Percentiles rank a stretch among this genome's conserved stretches.
Conservation (phyloP, 306 rosid genomes). For the Pyrus bretschneideri region DNA sequence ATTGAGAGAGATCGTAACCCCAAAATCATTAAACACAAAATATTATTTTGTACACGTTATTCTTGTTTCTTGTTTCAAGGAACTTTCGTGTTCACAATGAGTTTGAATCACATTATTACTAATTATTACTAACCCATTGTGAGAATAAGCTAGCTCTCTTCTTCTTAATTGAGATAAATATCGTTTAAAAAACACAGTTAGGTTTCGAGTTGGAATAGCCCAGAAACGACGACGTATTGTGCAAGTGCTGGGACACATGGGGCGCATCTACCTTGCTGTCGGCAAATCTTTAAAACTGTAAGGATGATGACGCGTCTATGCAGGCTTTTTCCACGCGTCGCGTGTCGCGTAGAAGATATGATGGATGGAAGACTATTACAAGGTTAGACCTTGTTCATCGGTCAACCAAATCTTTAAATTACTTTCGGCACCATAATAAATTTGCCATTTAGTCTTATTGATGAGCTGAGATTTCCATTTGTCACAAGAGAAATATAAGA, state of each 20-base stretch:
- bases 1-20: no score
- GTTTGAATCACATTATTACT: no score
- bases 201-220: not conserved
- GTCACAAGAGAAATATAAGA: no score
- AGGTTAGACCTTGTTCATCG: not conserved
- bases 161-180: accelerated
- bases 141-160: accelerated
- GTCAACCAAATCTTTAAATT: not conserved
- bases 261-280: not conserved
- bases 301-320: not conserved
- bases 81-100: no score
- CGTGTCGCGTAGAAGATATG: not conserved
- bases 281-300: not conserved
- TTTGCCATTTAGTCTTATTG: no score
- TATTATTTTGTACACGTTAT: no score
- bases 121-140: no score
- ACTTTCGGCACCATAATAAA: not conserved
- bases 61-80: no score
- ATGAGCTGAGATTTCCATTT: no score
- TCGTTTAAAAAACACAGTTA: no score
- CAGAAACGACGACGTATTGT: no score
- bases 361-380: not conserved
- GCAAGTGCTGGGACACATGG: not conserved
- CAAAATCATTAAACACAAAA: no score
- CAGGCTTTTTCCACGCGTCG: not conserved